phyloP scores from a whole-genome alignment of 2,329 filamentous ascomycete genomes.

The Fusarium buxicola region DNA sequence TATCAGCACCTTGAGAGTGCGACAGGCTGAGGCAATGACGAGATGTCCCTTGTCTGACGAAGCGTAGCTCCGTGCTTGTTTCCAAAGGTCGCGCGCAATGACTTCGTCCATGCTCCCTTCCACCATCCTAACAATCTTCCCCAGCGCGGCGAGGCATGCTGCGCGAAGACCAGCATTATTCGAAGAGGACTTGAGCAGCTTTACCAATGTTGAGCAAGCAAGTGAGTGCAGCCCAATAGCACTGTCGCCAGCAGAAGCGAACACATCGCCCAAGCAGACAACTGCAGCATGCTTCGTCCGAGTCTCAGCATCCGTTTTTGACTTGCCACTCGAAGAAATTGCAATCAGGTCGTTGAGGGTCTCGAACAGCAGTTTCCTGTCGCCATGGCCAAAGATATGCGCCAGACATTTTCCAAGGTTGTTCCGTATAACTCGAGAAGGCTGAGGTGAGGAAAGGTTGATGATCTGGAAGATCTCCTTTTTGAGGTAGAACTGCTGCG shows the following conservation, averaged over 20 bases:
- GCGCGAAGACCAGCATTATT: conserved; percentile 86
- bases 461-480: conserved; percentile 95
- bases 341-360: conserved; percentile 88
- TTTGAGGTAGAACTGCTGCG: conserved; percentile 92
- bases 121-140: conserved; percentile 81
- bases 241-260: conserved; percentile 92
- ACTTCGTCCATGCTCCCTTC: conserved; percentile 83
- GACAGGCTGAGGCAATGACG: conserved; percentile 82
- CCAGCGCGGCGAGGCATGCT: conserved; percentile 79
- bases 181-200: conserved; percentile 81
- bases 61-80: conserved; percentile 82
- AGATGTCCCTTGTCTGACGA: conserved; percentile 84
- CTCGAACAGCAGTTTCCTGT: conserved; percentile 92
- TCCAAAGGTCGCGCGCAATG: conserved; percentile 92
- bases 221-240: conserved; percentile 85
- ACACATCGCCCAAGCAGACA: conserved; percentile 88
- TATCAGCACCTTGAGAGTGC: conserved; percentile 79
- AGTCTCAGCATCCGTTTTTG: conserved; percentile 78
- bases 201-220: conserved; percentile 77
- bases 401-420: conserved; percentile 88
- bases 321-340: conserved; percentile 79
- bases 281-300: conserved; percentile 88
- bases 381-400: conserved; percentile 84
- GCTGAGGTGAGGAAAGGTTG: conserved; percentile 83
- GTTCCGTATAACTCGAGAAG: conserved; percentile 89